Evolutionary conservation across 192 early-diverging fungal genomes (phyloP), one percentile per base, ranked within the genome.

Genomic region (Pecoramyces ruminantium): DNA sequence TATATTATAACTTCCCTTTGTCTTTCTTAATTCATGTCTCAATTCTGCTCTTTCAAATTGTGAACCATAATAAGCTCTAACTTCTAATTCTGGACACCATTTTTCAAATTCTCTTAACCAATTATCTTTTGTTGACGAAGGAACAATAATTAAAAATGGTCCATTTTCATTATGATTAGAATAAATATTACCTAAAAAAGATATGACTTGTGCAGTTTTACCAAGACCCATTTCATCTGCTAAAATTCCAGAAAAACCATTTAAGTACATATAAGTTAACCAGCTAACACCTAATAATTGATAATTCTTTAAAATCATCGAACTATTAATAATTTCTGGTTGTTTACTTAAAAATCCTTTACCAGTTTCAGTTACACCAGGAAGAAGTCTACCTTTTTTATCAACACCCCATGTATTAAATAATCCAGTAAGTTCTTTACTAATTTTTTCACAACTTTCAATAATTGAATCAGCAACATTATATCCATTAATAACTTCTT

Each of bases 121-220:
- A 86, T 97, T 97, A 25, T 92, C 91, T n/a, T 95, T 80, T 13
- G 94, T 95, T 25, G 96, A 96, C 12, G 96, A 87, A 29, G 96
- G 96, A 5, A 95, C 94, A 58, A 97, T 87, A 17, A 97, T 86
- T 30, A 97, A 81, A 83, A 93, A 93, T 11, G 94, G 94, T 0
- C 93, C 91, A 1, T 84, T 79, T 1, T 87, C 80, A 5, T 89
- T 85, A 14, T 87, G 84, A 67, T 67, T 67, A n/a, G 51, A 67
- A 67, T 67, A 67, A 67, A 67, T 67, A 67, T 67, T 67, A 13
- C 85, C 93, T 34, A 97, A 78, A 80, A 96, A 96, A 29, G 90
- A 84, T 83, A 97, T 96, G 13, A 96, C 93, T 79, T 97, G 95
- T 28, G 93, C 93, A 21, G 95, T 97, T 85, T 97, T 97, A 28